Base-by-base conservation (phyloP, 768 basidiomycete genomes). In the Serendipita vermifera region DNA sequence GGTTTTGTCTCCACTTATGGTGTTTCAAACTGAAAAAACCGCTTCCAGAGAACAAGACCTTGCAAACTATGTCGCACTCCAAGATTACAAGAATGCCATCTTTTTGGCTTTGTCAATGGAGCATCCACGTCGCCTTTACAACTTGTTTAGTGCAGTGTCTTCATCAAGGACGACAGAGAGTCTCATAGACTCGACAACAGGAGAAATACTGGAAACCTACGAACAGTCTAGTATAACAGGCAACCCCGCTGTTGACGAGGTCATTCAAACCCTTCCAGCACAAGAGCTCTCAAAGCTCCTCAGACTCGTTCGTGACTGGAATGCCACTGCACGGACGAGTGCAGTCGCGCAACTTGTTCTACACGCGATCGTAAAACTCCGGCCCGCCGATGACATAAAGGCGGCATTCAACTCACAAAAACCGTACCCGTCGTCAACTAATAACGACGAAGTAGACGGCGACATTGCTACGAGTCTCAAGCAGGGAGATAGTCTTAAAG, bases 31-130 rank as follows among this genome's bases (percentile, higher is more conserved):
- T 60, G 20, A 38, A 14, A 51, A 51, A 15, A 2, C 14, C 4
- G 7, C n/a, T 22, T 40, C n/a, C 66, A 97, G 93, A 66, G 91
- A 97, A 66, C 96, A 99, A 77, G 91, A 97, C 64, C 93, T 93
- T 67, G 71, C 80, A 62, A 97, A 97, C 67, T 97, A 87, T 63
- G 71, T 98, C 56, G 75, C 82, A 11, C 70, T 96, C 61, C 80
- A 86, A 58, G 92, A 98, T 67, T 97, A 96, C 69, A 81, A 80
- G 56, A 81, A 81, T 64, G 96, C 96, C 1, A 90, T 98, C 63
- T 75, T 89, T 61, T 80, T 98, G 39, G 93, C 94, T 5, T 76
- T 99, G 57, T 80, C 85, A 1, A 93, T 97, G 83, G 79, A 85
- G 58, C 94, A 98, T 64, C 96, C 94, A 7, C 89, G 90, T 22